Evolutionary conservation across 2,329 filamentous ascomycete genomes (phyloP).

Genomic region (Cercospora nicotianae): DNA sequence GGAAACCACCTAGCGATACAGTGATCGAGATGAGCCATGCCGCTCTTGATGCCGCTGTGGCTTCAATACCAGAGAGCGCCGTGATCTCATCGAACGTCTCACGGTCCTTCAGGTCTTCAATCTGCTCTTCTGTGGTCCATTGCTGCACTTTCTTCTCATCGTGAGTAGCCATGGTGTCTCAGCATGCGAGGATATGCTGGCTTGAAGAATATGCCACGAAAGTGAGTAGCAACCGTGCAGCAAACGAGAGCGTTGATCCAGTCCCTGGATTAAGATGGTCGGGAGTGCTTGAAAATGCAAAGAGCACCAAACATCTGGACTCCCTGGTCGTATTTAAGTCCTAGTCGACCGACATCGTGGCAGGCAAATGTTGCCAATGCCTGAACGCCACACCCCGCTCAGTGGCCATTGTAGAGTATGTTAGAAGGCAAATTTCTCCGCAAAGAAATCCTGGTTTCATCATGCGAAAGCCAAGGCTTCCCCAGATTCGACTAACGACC

Average conservation of each 20-base stretch:
- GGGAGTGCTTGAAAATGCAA: not conserved
- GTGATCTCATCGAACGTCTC: conserved; percentile 24
- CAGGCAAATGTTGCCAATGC: not conserved
- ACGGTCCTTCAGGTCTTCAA: conserved; percentile 20
- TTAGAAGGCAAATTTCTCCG: not conserved
- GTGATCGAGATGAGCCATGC: conserved; percentile 44
- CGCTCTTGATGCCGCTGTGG: conserved; percentile 42
- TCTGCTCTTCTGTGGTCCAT: conserved; percentile 22
- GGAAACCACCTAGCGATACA: conserved; percentile 39
- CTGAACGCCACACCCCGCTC: not conserved
- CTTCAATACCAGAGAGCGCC: conserved; percentile 41
- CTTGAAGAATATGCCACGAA: not conserved
- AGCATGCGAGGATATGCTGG: not conserved
- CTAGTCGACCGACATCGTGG: not conserved
- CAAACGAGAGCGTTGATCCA: not conserved
- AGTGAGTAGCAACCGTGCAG: not conserved
- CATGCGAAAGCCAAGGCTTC: not conserved
- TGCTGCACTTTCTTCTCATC: conserved; percentile 22
- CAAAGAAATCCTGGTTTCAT: not conserved
- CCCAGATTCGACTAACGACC: not conserved
- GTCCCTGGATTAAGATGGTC: not conserved
- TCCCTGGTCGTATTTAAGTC: not conserved
- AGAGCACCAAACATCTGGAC: not conserved
- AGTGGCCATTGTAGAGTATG: not conserved
- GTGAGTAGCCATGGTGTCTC: conserved; percentile 14